Base-by-base conservation (phyloP, 1,284 basidiomycete species). In the Ceratobasidium papillatum region DNA sequence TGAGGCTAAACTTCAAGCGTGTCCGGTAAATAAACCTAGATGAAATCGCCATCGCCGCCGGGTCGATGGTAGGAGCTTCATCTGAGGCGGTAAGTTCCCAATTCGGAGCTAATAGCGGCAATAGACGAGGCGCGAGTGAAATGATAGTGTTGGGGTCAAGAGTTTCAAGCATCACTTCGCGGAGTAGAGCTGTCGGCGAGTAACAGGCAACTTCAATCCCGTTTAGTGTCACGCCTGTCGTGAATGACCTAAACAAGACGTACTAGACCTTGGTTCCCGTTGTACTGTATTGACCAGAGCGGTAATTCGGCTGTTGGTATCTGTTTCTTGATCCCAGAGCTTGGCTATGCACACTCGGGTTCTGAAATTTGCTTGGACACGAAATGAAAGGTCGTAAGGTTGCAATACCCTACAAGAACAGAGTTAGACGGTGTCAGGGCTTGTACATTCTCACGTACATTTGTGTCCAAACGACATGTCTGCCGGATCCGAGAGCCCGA, bases 311-410 rank as follows among this genome's bases (percentile, higher is more conserved):
- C 14, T 45, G 25, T 51, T 52, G 19, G 45, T 38, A n/a, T 52
- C 36, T 8, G 45, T 22, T 34, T 63, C 36, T 36, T 47, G 43
- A 3, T 41, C 34, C 59, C 71, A 62, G 11, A 73, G 30, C 38
- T 54, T 63, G 36, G 59, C 71, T 7, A 63, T 9, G 47, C 71
- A 73, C 38, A 73, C 32, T 43, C 71, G 43, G 2, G 49, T 73
- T 27, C 51, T 73, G 38, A 52, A 73, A 17, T 47, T 51, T 8
- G 71, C 71, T 54, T 73, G 71, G 17, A 73, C 49, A 17, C 71
- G 71, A 27, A 54, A 73, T 7, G 71, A 73, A 32, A 73, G 59
- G 34, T 73, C 71, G 47, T 73, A 73, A 22, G 71, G 38, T 34
- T 73, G 71, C 8, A 63, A 25, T 27, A 73, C 14, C 19, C 71